Conservation (phyloP, 139 green algal species). For the Tetratostichococcus sp. region DNA sequence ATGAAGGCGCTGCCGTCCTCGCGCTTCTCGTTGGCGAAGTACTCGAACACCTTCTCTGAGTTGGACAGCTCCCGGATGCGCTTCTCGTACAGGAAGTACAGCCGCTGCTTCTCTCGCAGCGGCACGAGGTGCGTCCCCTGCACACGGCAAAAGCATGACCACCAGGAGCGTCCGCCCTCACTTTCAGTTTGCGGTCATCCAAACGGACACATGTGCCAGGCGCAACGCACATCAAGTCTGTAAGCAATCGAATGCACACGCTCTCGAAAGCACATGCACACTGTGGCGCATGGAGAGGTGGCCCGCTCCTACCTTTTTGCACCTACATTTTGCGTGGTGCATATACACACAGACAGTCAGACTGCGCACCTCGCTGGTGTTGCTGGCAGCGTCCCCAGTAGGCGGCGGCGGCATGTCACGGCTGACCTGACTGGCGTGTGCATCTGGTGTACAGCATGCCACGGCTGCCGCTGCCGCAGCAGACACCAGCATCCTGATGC, state of each 20-base stretch:
- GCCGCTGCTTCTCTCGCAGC: constrained; percentile 36
- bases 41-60: constrained; percentile 82
- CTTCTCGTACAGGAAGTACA: constrained; percentile 80
- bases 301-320: too few species aligned
- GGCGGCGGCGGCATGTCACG: not conserved
- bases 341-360: too few species aligned
- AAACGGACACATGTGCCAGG: too few species aligned
- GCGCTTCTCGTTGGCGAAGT: constrained; percentile 54
- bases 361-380: not conserved
- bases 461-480: too few species aligned
- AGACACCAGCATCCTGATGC: not conserved
- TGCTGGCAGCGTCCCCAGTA: not conserved
- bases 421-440: not conserved
- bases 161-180: too few species aligned
- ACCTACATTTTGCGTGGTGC: too few species aligned
- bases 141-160: not conserved
- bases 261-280: too few species aligned
- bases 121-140: constrained; percentile 28
- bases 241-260: too few species aligned
- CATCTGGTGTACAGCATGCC: not conserved
- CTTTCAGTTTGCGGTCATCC: too few species aligned
- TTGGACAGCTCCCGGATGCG: constrained; percentile 64
- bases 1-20: not conserved
- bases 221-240: too few species aligned
- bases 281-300: too few species aligned